Evolutionary conservation across 805 yeast genomes (phyloP).

Genomic region (Metschnikowia anglica): DNA sequence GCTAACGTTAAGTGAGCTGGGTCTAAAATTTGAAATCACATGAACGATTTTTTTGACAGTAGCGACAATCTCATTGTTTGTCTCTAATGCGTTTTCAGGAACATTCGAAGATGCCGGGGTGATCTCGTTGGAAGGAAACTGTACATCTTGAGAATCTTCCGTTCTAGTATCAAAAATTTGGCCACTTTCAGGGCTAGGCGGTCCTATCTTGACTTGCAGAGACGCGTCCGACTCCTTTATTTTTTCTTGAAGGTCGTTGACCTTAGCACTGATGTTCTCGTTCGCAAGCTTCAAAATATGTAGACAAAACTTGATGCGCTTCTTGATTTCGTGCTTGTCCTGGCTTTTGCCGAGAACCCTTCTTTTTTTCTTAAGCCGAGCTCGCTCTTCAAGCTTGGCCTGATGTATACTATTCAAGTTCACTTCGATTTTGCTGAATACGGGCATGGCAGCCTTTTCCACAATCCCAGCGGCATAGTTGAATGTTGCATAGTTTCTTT

Average conservation of each 20-base stretch:
- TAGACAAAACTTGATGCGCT: constrained; percentile 72
- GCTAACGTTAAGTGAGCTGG: constrained; percentile 29
- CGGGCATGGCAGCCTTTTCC: constrained; percentile 54
- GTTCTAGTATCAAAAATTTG: no score
- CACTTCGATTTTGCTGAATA: constrained; percentile 49
- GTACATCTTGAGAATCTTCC: not conserved
- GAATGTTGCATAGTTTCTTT: constrained; percentile 47
- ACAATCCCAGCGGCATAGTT: constrained; percentile 62
- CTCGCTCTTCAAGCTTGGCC: constrained; percentile 24
- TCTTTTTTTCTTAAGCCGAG: constrained; percentile 17
- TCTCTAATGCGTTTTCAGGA: constrained; percentile 34
- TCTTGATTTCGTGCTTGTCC: constrained; percentile 58
- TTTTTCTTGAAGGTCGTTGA: constrained; percentile 54
- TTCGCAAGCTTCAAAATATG: constrained; percentile 81
- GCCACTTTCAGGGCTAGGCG: not conserved
- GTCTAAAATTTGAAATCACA: constrained; percentile 75
- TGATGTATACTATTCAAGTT: constrained; percentile 44
- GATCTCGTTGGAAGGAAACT: constrained; percentile 1
- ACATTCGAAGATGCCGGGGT: constrained; percentile 4
- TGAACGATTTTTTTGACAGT: constrained; percentile 88
- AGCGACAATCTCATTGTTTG: constrained; percentile 79
- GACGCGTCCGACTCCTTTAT: constrained; percentile 45
- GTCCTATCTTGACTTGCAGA: constrained; percentile 1
- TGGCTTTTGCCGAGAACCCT: constrained; percentile 14
- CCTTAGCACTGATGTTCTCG: constrained; percentile 66